Percentiles rank a stretch among this genome's conserved stretches.
Evolutionary conservation across 2,329 filamentous ascomycete genomes (phyloP).

Genomic region (Ambrosiella beaveri): DNA sequence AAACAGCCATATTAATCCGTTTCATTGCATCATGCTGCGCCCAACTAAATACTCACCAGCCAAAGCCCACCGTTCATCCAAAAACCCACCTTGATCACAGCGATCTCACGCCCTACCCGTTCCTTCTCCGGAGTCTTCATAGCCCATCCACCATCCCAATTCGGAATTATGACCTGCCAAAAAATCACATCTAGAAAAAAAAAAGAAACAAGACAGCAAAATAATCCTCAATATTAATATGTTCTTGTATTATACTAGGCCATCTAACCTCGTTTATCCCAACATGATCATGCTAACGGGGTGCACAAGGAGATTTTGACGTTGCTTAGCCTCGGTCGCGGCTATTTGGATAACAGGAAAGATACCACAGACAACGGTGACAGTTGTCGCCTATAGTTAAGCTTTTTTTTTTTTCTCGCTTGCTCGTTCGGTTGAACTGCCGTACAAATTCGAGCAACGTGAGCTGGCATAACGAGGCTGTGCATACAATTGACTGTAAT

Average conservation of each 20-base stretch:
- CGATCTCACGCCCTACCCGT: background rate
- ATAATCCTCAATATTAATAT: no score
- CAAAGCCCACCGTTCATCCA: background rate
- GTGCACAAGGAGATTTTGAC: no score
- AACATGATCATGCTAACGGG: no score
- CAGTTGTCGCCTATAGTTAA: background rate
- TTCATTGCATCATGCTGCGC: background rate
- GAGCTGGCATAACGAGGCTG: no score
- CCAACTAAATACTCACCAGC: background rate
- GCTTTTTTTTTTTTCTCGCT: background rate
- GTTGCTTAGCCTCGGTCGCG: background rate
- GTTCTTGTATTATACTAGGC: no score
- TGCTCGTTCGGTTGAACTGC: background rate
- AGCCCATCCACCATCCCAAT: background rate
- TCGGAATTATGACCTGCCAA: background rate
- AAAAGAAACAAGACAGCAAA: no score
- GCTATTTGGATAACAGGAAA: background rate
- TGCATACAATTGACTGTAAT: no score
- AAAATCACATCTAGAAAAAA: no score
- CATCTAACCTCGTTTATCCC: no score
- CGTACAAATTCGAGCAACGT: background rate
- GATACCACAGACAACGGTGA: background rate
- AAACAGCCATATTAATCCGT: background rate
- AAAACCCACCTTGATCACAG: background rate
- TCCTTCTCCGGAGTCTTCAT: no score